Evolutionary conservation across 768 basidiomycete species (phyloP).

Genomic region (Boletales sp.): DNA sequence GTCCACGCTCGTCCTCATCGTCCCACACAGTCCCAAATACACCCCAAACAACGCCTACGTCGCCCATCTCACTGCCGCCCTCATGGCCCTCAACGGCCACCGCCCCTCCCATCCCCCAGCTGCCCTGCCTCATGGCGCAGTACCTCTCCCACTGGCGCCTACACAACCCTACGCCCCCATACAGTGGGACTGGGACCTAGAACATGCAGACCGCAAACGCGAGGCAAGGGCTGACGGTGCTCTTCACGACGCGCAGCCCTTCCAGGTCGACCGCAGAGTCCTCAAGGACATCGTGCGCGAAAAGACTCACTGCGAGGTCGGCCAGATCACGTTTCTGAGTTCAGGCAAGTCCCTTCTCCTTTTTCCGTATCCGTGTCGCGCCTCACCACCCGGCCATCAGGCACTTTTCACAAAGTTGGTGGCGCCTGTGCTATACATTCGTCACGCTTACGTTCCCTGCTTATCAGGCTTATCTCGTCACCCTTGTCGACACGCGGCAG

Average conservation of each 20-base stretch:
- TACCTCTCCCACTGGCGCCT: slow-evolving; percentile 13
- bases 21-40: too few relatives aligned
- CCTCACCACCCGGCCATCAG: slow-evolving; percentile 32
- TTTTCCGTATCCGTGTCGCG: slow-evolving; percentile 1
- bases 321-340: slow-evolving; percentile 67
- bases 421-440: background rate
- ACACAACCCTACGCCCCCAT: slow-evolving; percentile 24
- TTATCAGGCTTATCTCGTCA: slow-evolving; percentile 70
- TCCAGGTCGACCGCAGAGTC: slow-evolving; percentile 71
- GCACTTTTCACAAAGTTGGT: slow-evolving; percentile 81
- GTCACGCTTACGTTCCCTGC: slow-evolving; percentile 6
- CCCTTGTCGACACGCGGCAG: slow-evolving; percentile 55
- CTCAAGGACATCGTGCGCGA: slow-evolving; percentile 77
- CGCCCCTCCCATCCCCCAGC: background rate
- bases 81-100: slow-evolving; percentile 10
- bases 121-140: slow-evolving; percentile 16
- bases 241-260: slow-evolving; percentile 59
- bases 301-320: slow-evolving; percentile 63
- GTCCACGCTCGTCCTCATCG: too few relatives aligned
- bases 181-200: slow-evolving; percentile 69
- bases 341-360: slow-evolving; percentile 48
- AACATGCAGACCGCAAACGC: slow-evolving; percentile 63
- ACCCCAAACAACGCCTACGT: slow-evolving; percentile 7
- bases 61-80: background rate
- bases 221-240: slow-evolving; percentile 64